phyloP scores from a whole-genome alignment of 2,329 filamentous ascomycete genomes.

The Aspergillus sp. region DNA sequence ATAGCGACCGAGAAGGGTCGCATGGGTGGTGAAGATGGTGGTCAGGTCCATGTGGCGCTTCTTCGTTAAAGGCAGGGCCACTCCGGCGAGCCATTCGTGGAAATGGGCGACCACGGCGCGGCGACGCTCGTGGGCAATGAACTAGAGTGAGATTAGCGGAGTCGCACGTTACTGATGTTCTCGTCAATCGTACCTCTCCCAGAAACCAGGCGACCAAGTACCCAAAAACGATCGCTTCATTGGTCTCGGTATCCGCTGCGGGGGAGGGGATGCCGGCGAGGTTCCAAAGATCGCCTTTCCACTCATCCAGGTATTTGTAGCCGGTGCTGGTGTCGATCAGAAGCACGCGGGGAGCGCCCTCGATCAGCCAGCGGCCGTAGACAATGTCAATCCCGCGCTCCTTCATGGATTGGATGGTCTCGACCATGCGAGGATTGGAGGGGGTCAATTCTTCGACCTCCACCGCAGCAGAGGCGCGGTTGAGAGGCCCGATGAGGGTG shows the following conservation, averaged over 20 bases:
- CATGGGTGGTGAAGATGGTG: constrained; percentile 98
- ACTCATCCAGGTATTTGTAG: constrained; percentile 88
- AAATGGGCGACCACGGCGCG: constrained; percentile 96
- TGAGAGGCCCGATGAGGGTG: constrained; percentile 90
- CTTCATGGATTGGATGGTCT: constrained; percentile 88
- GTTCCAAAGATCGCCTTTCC: constrained; percentile 96
- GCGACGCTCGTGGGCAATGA: constrained; percentile 86
- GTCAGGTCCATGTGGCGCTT: constrained; percentile 94
- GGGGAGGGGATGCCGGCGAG: constrained; percentile 91
- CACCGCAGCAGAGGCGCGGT: constrained; percentile 89
- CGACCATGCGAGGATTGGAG: constrained; percentile 71
- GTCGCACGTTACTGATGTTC: no score
- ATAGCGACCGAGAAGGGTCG: constrained; percentile 90
- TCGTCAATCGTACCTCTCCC: constrained; percentile 69
- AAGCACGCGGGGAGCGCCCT: constrained; percentile 88
- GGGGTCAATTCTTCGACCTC: constrained; percentile 94
- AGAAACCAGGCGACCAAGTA: constrained; percentile 98
- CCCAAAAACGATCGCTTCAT: constrained; percentile 95
- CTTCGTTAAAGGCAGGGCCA: constrained; percentile 86
- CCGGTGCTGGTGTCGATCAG: constrained; percentile 94
- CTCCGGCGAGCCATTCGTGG: constrained; percentile 97
- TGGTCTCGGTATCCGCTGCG: constrained; percentile 87
- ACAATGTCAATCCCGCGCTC: constrained; percentile 85
- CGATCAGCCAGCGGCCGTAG: constrained; percentile 96
- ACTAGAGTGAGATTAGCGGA: constrained; percentile 53